Evolutionary conservation across 2,329 filamentous ascomycete genomes (phyloP), one percentile per base, ranked within the genome.

Genomic region (Chaetomium globosum): DNA sequence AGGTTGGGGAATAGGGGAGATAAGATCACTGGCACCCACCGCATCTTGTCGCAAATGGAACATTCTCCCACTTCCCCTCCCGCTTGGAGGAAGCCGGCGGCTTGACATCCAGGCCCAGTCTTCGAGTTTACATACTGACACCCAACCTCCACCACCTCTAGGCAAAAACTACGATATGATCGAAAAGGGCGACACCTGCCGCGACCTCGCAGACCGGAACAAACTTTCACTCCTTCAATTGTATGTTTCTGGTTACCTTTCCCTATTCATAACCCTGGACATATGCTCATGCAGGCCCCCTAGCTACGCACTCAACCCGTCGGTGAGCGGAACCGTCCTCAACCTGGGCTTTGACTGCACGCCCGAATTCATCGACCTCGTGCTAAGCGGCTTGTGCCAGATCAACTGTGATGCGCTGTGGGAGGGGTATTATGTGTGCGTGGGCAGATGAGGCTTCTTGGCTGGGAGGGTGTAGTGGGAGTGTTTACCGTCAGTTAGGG

Each of bases 391-490:
- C 16, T 46, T 69, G 31, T 73, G 67, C 51, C 60, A 73, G 71
- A 69, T 72, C 48, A 65, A 70, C 55, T 73, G 71, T 63, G 71
- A 72, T 36, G 63, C 60, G 19, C 39, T 73, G 48, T 70, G 68
- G 69, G 59, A 61, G 21, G 71, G 71, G 26, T 73, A 71, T 26
- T 72, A 68, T 33, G 70, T 72, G 6, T 73, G 71, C 49, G 60
- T 70, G 8, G 66, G 67, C 13, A 55, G 31, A 13, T 66, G 51
- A 66, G 12, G n/a, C 5, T 3, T 9, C 8, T 48, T 48, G 39
- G 4, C 6, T 43, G 16, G 4, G 16, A n/a, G 19, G 16, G 39
- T 43, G 39, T 7, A 2, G 39, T 43, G 13, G 4, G 39, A 19
- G 19, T 43, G 39, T 19, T 43, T 43, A n/a, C 39, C 19, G 39